Evolutionary conservation across 2,329 filamentous ascomycete species (phyloP).

Genomic region (Epichloe hybrida): DNA sequence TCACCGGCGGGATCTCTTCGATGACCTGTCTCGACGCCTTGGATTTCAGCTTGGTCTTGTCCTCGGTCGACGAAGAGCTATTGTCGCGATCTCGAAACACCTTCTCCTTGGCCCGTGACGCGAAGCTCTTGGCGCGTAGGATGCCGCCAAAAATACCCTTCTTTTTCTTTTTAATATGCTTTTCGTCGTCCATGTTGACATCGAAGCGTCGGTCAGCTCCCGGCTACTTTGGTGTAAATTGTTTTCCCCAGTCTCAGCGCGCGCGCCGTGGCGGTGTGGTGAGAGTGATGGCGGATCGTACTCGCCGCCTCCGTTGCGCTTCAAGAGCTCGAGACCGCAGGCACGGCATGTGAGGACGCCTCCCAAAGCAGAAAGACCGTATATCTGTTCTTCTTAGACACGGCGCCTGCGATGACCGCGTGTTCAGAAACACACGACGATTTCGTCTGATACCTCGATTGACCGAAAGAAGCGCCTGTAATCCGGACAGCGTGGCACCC

Average conservation of each 20-base stretch:
- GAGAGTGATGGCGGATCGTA: too few relatives aligned
- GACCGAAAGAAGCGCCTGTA: neutral
- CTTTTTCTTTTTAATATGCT: slow-evolving; percentile 21
- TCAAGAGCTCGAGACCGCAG: neutral
- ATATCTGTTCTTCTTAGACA: too few relatives aligned
- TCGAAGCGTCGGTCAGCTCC: neutral
- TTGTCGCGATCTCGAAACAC: slow-evolving; percentile 2
- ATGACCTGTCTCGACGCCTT: neutral
- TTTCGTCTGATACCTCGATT: too few relatives aligned
- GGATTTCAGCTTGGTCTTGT: neutral
- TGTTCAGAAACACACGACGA: neutral
- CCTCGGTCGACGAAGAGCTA: neutral
- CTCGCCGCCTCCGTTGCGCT: neutral
- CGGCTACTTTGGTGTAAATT: too few relatives aligned
- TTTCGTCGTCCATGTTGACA: slow-evolving; percentile 21
- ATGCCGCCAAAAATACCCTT: slow-evolving; percentile 35
- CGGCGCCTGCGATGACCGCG: neutral
- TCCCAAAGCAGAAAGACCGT: neutral
- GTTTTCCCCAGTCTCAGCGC: too few relatives aligned
- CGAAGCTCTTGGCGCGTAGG: slow-evolving; percentile 33
- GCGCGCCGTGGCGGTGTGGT: too few relatives aligned
- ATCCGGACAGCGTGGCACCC: neutral
- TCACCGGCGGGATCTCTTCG: neutral
- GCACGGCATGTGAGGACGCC: neutral
- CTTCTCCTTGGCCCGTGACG: slow-evolving; percentile 9